Percentiles rank a stretch among this genome's conserved stretches.
Conservation (phyloP, 352 stramenopile genomes). For the Achlya hypogyna region DNA sequence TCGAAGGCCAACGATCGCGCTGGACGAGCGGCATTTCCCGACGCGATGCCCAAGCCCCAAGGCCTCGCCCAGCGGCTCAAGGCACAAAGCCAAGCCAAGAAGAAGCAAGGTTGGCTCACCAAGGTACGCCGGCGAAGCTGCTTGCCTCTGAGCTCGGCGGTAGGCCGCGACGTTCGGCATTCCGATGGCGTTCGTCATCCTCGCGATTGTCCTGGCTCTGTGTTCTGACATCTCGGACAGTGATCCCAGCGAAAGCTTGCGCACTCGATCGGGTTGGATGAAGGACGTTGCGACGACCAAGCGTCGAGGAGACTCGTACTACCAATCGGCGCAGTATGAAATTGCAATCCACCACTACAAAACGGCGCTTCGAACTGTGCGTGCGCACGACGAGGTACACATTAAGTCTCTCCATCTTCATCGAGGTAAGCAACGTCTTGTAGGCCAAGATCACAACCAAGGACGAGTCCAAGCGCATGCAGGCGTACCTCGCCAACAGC, state of each 20-base stretch:
- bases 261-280: not conserved
- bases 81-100: constrained; percentile 8
- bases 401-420: no score
- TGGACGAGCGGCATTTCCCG: not conserved
- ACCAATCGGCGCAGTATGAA: constrained; percentile 2
- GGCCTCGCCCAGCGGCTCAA: not conserved
- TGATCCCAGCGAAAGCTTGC: not conserved
- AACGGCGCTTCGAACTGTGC: not conserved
- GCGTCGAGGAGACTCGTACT: constrained; percentile 1
- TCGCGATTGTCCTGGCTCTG: not conserved
- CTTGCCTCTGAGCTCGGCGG: not conserved
- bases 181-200: not conserved
- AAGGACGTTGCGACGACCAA: constrained; percentile 7
- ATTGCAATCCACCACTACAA: constrained; percentile 6
- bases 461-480: constrained; percentile 15
- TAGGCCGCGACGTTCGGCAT: not conserved
- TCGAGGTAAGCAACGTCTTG: not conserved
- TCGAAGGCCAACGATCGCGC: not conserved
- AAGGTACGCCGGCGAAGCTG: not conserved
- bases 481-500: constrained; percentile 11
- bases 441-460: constrained; percentile 5
- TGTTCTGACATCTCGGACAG: not conserved
- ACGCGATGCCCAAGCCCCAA: not conserved
- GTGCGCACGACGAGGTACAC: not conserved
- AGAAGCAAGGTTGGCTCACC: not conserved